Evolutionary conservation across 163 green algal genomes (phyloP).

Genomic region (Prototheca wickerhamii): DNA sequence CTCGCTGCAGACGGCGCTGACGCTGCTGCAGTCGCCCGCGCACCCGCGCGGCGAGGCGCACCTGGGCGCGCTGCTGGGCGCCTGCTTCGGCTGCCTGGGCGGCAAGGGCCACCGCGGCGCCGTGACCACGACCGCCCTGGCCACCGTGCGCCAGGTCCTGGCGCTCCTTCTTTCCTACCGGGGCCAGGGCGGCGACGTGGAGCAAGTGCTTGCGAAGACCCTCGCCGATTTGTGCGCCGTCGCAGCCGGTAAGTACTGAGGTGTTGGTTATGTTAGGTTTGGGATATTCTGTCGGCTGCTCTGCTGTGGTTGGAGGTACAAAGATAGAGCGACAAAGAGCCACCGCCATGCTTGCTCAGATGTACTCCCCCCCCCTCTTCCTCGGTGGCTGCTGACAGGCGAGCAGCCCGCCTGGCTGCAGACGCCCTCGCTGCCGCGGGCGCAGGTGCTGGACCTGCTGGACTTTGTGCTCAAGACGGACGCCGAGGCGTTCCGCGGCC

Average conservation of each 20-base stretch:
- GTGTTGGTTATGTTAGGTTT: not conserved
- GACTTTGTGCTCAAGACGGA: constrained; percentile 73
- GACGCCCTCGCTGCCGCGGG: constrained; percentile 42
- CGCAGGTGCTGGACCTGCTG: constrained; percentile 81
- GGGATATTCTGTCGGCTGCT: not conserved
- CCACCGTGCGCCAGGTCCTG: constrained; percentile 70
- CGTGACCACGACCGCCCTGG: constrained; percentile 61
- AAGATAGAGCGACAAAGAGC: no score
- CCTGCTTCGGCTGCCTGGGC: constrained; percentile 51
- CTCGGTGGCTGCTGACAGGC: constrained; percentile 7
- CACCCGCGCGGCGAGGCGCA: constrained; percentile 38
- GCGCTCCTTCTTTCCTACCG: constrained; percentile 41
- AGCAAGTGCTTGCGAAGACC: not conserved
- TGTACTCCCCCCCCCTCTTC: not conserved
- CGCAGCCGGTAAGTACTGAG: constrained; percentile 30
- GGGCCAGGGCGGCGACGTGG: not conserved
- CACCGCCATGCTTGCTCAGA: no score
- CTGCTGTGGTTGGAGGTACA: no score
- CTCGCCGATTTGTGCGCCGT: constrained; percentile 52
- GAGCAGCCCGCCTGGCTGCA: constrained; percentile 49
- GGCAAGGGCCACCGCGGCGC: constrained; percentile 42
- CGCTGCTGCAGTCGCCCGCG: constrained; percentile 61
- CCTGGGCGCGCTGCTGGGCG: constrained; percentile 48
- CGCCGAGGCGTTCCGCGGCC: constrained; percentile 46
- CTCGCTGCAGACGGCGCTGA: constrained; percentile 69